Percentiles rank a stretch among this genome's conserved stretches.
Evolutionary conservation across 805 yeast genomes (phyloP).

Genomic region (Starmerella floricola): DNA sequence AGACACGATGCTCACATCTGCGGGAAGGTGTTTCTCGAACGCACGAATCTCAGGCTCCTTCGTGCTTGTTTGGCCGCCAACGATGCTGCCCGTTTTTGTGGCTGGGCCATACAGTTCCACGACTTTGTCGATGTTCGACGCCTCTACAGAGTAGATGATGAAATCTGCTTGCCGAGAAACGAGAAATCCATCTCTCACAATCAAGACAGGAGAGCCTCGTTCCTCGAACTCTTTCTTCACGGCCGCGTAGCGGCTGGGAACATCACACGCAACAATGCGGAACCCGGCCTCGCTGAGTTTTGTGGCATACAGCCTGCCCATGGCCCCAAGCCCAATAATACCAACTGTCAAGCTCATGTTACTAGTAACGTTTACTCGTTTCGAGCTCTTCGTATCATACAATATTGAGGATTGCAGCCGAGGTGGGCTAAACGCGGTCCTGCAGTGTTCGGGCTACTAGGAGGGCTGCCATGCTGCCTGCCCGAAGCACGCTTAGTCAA

Average conservation of each 20-base stretch:
- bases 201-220: slow-evolving; percentile 30
- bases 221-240: slow-evolving; percentile 32
- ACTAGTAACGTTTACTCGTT: no score
- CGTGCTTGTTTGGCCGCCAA: slow-evolving; percentile 98
- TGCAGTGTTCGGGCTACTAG: no score
- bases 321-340: slow-evolving; percentile 91
- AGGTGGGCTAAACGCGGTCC: no score
- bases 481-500: no score
- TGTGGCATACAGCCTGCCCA: slow-evolving; percentile 83
- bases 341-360: slow-evolving; percentile 39
- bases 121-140: slow-evolving; percentile 64
- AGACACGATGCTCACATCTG: slow-evolving; percentile 70
- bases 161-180: slow-evolving; percentile 76
- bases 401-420: no score
- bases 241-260: slow-evolving; percentile 48
- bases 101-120: slow-evolving; percentile 70
- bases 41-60: slow-evolving; percentile 82
- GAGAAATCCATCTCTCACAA: slow-evolving; percentile 66
- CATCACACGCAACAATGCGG: slow-evolving; percentile 61
- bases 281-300: slow-evolving; percentile 73
- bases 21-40: slow-evolving; percentile 62
- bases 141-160: slow-evolving; percentile 84
- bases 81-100: slow-evolving; percentile 74
- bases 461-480: no score
- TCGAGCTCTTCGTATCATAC: no score